phyloP scores from a whole-genome alignment of 768 basidiomycete species.

The Mycena galopus region DNA sequence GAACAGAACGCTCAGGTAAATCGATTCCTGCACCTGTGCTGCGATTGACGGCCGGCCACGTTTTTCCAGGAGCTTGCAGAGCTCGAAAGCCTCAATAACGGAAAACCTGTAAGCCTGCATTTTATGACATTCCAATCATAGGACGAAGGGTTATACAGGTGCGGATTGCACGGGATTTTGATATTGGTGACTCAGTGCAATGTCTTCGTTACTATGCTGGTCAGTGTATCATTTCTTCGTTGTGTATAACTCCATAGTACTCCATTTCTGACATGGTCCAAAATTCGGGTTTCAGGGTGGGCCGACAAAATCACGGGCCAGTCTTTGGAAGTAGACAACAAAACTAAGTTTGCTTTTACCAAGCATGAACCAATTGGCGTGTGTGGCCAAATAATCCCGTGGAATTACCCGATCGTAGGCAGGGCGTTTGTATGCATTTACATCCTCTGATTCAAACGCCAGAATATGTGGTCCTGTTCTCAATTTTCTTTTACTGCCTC shows the following conservation, averaged over 20 bases:
- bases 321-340: slow-evolving; percentile 86
- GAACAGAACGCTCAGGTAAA: slow-evolving; percentile 73
- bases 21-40: neutral
- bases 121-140: neutral
- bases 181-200: slow-evolving; percentile 80
- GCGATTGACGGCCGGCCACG: neutral
- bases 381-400: slow-evolving; percentile 94
- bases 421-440: neutral
- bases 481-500: slow-evolving; percentile 53
- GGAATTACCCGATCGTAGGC: slow-evolving; percentile 87
- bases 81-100: slow-evolving; percentile 90
- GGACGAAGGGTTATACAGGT: neutral
- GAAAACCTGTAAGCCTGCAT: slow-evolving; percentile 79
- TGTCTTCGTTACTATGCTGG: slow-evolving; percentile 89
- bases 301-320: slow-evolving; percentile 94
- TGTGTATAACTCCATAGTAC: neutral
- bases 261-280: too few species aligned
- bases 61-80: slow-evolving; percentile 77
- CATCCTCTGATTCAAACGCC: slow-evolving; percentile 4
- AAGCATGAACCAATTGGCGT: slow-evolving; percentile 77
- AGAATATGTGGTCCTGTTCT: slow-evolving; percentile 37
- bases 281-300: slow-evolving; percentile 68
- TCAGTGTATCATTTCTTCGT: neutral
- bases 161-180: slow-evolving; percentile 72
- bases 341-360: slow-evolving; percentile 86